Evolutionary conservation across 352 stramenopile genomes (phyloP).

Genomic region (Plasmopara halstedii): DNA sequence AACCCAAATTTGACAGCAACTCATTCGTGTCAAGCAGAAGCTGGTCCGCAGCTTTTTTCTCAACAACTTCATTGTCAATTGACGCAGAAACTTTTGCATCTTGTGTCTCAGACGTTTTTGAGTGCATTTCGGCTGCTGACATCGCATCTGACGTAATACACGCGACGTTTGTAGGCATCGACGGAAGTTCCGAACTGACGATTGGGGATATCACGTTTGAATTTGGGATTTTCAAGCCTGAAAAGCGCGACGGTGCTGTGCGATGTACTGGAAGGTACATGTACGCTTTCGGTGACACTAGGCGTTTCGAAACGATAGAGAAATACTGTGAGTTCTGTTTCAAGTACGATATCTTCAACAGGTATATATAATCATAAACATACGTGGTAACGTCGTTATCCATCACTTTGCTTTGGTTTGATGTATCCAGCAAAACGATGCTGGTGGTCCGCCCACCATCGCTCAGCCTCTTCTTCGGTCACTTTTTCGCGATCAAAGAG

Average conservation of each 20-base stretch:
- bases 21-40: conserved; percentile 53
- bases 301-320: conserved; percentile 16
- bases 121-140: background rate
- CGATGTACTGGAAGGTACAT: conserved; percentile 4
- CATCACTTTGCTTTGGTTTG: conserved; percentile 9
- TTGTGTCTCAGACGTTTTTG: conserved; percentile 1
- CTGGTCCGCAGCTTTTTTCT: conserved; percentile 10
- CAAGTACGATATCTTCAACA: too few species aligned
- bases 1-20: conserved; percentile 69
- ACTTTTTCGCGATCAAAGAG: conserved; percentile 84
- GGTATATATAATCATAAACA: too few species aligned
- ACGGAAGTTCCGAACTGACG: conserved; percentile 6
- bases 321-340: too few species aligned
- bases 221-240: conserved; percentile 14
- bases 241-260: conserved; percentile 18
- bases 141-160: conserved; percentile 3
- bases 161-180: conserved; percentile 5
- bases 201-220: conserved; percentile 5
- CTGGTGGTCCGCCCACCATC: conserved; percentile 68
- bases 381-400: too few species aligned
- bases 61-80: conserved; percentile 2
- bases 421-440: conserved; percentile 46
- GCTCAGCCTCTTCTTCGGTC: conserved; percentile 55
- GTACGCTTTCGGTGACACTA: background rate
- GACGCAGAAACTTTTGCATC: background rate